Conservation (phyloP, 352 stramenopile genomes). For the Phytopythium aichiense region DNA sequence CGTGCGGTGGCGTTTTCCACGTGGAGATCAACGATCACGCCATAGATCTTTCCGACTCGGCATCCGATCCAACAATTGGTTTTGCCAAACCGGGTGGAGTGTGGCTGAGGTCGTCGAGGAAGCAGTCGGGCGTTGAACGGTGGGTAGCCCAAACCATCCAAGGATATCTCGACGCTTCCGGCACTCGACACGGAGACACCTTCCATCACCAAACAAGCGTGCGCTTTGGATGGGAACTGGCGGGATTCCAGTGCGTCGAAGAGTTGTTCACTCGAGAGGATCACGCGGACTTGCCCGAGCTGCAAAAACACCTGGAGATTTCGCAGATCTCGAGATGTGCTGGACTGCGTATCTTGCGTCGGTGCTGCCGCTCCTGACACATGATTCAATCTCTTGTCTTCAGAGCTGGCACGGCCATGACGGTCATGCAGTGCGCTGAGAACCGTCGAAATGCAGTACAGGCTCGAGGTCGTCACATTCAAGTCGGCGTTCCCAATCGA, state of each 20-base stretch:
- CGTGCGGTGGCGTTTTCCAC: background rate
- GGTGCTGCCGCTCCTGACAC: background rate
- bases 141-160: slow-evolving; percentile 71
- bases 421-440: slow-evolving; percentile 1
- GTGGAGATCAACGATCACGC: slow-evolving; percentile 25
- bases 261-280: slow-evolving; percentile 41
- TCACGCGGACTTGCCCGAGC: slow-evolving; percentile 43
- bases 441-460: slow-evolving; percentile 38
- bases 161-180: slow-evolving; percentile 42
- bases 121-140: slow-evolving; percentile 72
- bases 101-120: slow-evolving; percentile 36
- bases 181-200: slow-evolving; percentile 36
- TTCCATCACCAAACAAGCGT: slow-evolving; percentile 47
- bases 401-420: background rate
- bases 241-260: slow-evolving; percentile 19
- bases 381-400: background rate
- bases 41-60: slow-evolving; percentile 47
- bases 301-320: slow-evolving; percentile 43
- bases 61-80: slow-evolving; percentile 33
- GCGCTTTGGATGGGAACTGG: slow-evolving; percentile 12
- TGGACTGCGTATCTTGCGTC: background rate
- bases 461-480: slow-evolving; percentile 34
- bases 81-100: slow-evolving; percentile 47
- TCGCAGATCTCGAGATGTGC: background rate
- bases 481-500: slow-evolving; percentile 48